Evolutionary conservation across 176 grass and related monocot genomes (phyloP).

Genomic region (Triticum turgidum): DNA sequence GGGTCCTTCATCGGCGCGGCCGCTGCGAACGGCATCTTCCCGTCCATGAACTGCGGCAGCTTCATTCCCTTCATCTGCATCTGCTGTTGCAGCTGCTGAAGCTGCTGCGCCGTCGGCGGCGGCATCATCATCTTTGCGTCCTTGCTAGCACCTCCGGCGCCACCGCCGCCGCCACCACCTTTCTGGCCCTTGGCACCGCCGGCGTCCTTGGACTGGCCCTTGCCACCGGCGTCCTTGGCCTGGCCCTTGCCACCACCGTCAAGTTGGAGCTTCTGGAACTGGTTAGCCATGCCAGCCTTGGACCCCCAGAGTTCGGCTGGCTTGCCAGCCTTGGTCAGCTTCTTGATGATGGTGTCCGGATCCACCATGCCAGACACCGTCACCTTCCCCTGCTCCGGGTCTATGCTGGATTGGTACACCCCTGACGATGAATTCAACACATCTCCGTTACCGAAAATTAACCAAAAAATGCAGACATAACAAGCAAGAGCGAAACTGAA

Average conservation of each 20-base stretch:
- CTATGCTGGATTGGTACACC: slow-evolving; percentile 54
- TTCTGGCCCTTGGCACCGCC: slow-evolving; percentile 31
- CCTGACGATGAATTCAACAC: slow-evolving; percentile 37
- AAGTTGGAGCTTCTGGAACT: slow-evolving; percentile 42
- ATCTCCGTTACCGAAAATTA: background rate
- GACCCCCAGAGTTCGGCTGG: slow-evolving; percentile 56
- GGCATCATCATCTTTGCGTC: slow-evolving; percentile 32
- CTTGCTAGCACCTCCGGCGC: slow-evolving; percentile 19
- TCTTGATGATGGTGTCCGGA: slow-evolving; percentile 57
- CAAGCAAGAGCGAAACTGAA: background rate
- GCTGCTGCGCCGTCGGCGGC: slow-evolving; percentile 49
- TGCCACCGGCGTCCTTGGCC: slow-evolving; percentile 45
- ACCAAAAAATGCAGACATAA: background rate
- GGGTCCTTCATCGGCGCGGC: slow-evolving; percentile 39
- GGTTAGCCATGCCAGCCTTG: slow-evolving; percentile 26
- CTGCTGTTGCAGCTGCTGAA: slow-evolving; percentile 56
- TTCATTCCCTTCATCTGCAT: slow-evolving; percentile 73
- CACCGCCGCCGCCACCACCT: background rate
- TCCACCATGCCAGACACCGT: slow-evolving; percentile 61
- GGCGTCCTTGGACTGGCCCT: slow-evolving; percentile 42
- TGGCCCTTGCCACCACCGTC: slow-evolving; percentile 36
- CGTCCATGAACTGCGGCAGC: slow-evolving; percentile 55
- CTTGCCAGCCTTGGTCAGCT: slow-evolving; percentile 68
- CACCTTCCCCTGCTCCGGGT: slow-evolving; percentile 64
- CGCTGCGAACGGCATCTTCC: slow-evolving; percentile 50